Conservation (phyloP, 371 early-diverging fungal genomes). For the Syncephalastrum monosporum region DNA sequence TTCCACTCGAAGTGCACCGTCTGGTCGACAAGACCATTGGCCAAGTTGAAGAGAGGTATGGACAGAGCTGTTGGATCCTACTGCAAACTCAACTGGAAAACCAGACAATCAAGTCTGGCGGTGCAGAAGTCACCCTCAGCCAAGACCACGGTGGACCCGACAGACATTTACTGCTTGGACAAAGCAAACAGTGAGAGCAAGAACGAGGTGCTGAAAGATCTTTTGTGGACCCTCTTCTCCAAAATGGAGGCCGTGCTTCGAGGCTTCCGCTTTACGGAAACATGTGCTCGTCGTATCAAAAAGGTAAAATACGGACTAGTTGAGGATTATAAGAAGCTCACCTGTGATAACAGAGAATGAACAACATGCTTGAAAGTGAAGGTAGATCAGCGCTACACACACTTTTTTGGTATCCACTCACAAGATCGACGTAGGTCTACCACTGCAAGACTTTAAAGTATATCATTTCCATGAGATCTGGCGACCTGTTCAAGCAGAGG, state of each 20-base stretch:
- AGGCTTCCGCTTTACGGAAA: constrained; percentile 76
- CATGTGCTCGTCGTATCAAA: constrained; percentile 40
- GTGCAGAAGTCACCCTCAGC: not conserved
- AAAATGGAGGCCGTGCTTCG: constrained; percentile 81
- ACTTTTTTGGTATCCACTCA: not conserved
- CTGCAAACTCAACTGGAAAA: not conserved
- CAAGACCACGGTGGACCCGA: constrained; percentile 25
- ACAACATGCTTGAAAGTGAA: no score
- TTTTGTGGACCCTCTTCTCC: constrained; percentile 79
- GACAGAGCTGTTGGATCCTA: not conserved
- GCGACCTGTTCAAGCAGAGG: constrained; percentile 69
- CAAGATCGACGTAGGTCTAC: not conserved
- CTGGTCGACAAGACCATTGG: constrained; percentile 86
- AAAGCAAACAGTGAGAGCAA: constrained; percentile 50
- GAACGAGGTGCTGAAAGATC: constrained; percentile 76
- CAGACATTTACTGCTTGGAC: constrained; percentile 48
- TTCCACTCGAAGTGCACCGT: constrained; percentile 80
- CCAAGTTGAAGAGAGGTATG: constrained; percentile 81
- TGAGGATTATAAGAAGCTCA: not conserved
- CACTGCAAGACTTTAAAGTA: constrained; percentile 20
- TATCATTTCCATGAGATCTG: constrained; percentile 67
- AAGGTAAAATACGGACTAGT: constrained; percentile 26
- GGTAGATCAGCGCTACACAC: no score
- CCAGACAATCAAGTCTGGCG: not conserved
- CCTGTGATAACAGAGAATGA: not conserved